Evolutionary conservation across 1,284 basidiomycete genomes (phyloP), one percentile per base, ranked within the genome.

Genomic region (Ustilago loliicola): DNA sequence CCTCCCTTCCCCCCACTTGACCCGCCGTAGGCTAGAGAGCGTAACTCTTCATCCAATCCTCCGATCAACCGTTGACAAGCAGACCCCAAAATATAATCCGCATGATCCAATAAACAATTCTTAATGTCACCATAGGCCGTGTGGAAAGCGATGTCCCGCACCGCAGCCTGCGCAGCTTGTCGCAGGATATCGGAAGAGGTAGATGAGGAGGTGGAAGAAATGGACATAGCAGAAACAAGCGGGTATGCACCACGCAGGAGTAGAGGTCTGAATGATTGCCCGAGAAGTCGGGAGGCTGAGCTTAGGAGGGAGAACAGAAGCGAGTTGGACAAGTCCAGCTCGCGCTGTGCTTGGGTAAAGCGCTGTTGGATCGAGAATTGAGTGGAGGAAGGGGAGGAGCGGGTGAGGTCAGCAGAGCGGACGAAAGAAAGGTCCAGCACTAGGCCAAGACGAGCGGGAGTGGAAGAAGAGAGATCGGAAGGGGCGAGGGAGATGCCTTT

Each of bases 21-120:
- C 48, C 25, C n/a, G 13, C 36, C 15, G 3, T 15, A 21, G 6
- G 42, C 38, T 17, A 45, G 21, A 45, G 42, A 10, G 15, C 38
- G 38, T 25, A 17, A 32, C n/a, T 27, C 25, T 32, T 21, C 23
- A 61, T 19, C 30, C 68, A 36, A 62, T 53, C 2, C 67, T 55
- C 10, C 67, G 57, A 82, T 61, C n/a, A 82, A 66, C 17, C 83
- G 65, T 40, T 84, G 82, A 51, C 80, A 81, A 7, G 83, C 83
- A 2, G 79, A 67, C 6, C 83, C 83, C 17, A 86, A 59, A 13
- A 86, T 76, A 40, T 84, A 86, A 61, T 86, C 85, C 3, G 82
- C 81, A 36, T 85, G 79, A 51, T 84, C 81, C 21, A 81, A 61
- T 17, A 84, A 54, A 55, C 79, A 83, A 38, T 77, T 79, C 54